Evolutionary conservation across 164 flowering plant species (phyloP).

Genomic region (Houttuynia cordata): DNA sequence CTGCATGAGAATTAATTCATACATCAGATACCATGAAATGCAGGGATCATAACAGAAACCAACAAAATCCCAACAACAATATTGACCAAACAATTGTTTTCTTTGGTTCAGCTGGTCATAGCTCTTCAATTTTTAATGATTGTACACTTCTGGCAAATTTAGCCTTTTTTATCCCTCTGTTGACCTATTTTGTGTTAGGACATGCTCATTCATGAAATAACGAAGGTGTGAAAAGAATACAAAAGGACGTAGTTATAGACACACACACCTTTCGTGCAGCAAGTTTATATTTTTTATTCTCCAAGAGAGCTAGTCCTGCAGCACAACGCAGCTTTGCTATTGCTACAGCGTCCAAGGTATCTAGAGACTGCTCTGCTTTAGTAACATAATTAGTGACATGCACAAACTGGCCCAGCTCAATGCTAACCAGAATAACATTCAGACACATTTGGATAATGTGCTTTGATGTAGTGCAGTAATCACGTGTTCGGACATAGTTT

Average conservation of each 20-base stretch:
- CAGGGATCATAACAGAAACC: not conserved
- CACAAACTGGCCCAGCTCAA: slow-evolving; percentile 92
- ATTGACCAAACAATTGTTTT: not conserved
- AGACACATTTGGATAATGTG: slow-evolving; percentile 86
- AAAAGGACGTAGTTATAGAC: not conserved
- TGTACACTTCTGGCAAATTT: no score
- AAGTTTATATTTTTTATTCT: slow-evolving; percentile 74
- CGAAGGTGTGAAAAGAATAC: not conserved
- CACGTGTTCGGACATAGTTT: slow-evolving; percentile 83
- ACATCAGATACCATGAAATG: not conserved
- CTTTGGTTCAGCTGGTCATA: not conserved
- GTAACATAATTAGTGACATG: slow-evolving; percentile 84
- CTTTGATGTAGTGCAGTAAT: slow-evolving; percentile 92
- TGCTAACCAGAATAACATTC: slow-evolving; percentile 85
- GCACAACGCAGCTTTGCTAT: slow-evolving; percentile 70
- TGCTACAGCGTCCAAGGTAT: slow-evolving; percentile 46
- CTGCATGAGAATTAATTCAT: slow-evolving; percentile 31
- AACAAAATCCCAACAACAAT: not conserved
- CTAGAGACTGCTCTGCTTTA: slow-evolving; percentile 78
- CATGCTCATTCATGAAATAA: no score
- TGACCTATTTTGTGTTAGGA: no score
- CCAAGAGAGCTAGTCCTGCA: slow-evolving; percentile 78
- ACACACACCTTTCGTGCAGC: slow-evolving; percentile 95
- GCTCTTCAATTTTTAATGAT: no score
- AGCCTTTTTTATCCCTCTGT: no score